Evolutionary conservation across 2,329 filamentous ascomycete genomes (phyloP).

Genomic region (Furcasterigmium sp.): DNA sequence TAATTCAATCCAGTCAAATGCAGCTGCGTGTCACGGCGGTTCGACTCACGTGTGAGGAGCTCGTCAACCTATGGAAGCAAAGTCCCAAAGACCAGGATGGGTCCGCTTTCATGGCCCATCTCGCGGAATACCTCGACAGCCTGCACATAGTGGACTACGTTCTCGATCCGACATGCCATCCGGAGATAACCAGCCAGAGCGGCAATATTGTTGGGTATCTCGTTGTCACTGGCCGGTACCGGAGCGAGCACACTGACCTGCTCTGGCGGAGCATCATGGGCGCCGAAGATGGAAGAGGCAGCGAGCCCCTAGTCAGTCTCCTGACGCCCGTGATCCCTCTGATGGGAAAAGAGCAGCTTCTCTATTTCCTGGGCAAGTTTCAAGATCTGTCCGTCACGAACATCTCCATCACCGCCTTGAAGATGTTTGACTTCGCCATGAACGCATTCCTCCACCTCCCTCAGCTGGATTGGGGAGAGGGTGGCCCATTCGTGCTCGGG

Average conservation of each 20-base stretch:
- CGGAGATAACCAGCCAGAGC: conserved; percentile 78
- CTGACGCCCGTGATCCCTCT: conserved; percentile 41
- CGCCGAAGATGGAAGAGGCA: conserved; percentile 79
- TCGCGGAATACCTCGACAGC: conserved; percentile 58
- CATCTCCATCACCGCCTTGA: conserved; percentile 57
- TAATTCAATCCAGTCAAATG: conserved; percentile 84
- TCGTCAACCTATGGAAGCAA: conserved; percentile 62
- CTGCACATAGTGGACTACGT: conserved; percentile 77
- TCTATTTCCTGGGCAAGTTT: conserved; percentile 69
- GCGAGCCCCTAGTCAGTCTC: conserved; percentile 73
- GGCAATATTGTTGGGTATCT: conserved; percentile 84
- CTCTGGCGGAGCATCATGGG: conserved; percentile 80
- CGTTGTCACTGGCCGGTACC: conserved; percentile 71
- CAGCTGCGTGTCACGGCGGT: conserved; percentile 79
- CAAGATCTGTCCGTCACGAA: conserved; percentile 55
- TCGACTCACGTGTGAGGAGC: conserved; percentile 63
- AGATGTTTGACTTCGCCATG: conserved; percentile 56
- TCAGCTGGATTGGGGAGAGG: conserved; percentile 24
- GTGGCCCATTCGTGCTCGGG: conserved; percentile 28
- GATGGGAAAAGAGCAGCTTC: conserved; percentile 41
- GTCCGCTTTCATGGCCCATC: conserved; percentile 53
- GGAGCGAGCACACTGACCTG: conserved; percentile 64
- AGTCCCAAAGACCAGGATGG: conserved; percentile 37
- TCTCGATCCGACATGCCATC: conserved; percentile 84
- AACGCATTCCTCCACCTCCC: conserved; percentile 40